Evolutionary conservation across 2,329 filamentous ascomycete species (phyloP).

Genomic region (Parafenestella ontariensis): DNA sequence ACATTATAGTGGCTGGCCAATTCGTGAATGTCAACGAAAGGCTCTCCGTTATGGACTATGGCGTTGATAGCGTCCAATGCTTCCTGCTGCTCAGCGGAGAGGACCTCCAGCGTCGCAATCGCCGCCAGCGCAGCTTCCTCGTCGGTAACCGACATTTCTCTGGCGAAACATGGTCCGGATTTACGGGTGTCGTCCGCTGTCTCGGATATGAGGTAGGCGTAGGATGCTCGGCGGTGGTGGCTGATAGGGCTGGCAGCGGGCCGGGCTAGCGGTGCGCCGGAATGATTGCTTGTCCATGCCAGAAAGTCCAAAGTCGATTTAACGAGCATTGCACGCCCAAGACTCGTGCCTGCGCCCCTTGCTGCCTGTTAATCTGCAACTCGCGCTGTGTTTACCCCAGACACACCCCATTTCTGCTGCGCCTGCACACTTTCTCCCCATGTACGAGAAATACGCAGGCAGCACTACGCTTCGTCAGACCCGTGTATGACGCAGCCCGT

Average conservation of each 20-base stretch:
- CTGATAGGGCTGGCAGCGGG: conserved; percentile 1
- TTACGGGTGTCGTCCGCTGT: conserved; percentile 9
- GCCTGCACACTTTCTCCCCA: conserved; percentile 14
- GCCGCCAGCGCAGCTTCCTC: conserved; percentile 51
- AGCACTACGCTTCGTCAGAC: conserved; percentile 2
- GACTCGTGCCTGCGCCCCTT: conserved; percentile 34
- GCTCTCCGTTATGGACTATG: conserved; percentile 48
- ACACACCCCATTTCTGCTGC: not conserved
- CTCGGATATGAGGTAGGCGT: conserved; percentile 3
- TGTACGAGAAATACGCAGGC: conserved; percentile 13
- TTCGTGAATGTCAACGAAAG: conserved; percentile 51
- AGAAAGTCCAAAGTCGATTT: conserved; percentile 3
- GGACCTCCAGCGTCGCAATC: conserved; percentile 43
- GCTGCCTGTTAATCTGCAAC: conserved; percentile 15
- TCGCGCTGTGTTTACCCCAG: conserved; percentile 1
- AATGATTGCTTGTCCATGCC: conserved; percentile 1
- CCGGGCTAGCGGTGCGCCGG: conserved; percentile 13
- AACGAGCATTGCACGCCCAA: conserved; percentile 22
- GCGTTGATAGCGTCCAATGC: conserved; percentile 44
- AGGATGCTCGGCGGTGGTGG: not conserved
- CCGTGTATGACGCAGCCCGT: conserved; percentile 38
- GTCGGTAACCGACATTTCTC: conserved; percentile 50
- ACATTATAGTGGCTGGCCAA: conserved; percentile 52
- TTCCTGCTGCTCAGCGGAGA: conserved; percentile 43
- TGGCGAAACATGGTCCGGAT: conserved; percentile 15